Percentiles rank a stretch among this genome's conserved stretches.
phyloP scores from a whole-genome alignment of 345 rosid genomes.

The Hibiscus syriacus region DNA sequence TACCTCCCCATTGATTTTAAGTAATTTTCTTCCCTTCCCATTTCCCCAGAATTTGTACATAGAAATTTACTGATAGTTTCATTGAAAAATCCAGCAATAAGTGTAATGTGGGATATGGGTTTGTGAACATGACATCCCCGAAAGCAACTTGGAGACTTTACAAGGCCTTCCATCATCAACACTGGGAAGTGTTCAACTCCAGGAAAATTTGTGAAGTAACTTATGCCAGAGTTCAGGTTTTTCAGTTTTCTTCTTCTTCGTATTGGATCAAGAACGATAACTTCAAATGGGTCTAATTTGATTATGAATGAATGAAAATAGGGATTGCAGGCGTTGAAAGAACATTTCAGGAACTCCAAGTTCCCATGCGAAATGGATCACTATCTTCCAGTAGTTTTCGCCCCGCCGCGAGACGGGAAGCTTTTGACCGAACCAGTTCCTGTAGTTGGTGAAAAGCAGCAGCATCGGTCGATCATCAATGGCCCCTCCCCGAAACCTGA shows the following conservation, averaged over 20 bases:
- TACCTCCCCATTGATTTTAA: constrained; percentile 94
- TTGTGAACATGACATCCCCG: constrained; percentile 93
- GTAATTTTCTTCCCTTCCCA: constrained; percentile 33
- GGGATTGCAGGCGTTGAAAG: constrained; percentile 80
- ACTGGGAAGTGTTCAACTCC: constrained; percentile 72
- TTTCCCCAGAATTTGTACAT: not conserved
- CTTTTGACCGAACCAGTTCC: constrained; percentile 45
- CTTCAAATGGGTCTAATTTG: not conserved
- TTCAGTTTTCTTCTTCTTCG: not conserved
- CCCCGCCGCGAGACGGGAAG: constrained; percentile 80
- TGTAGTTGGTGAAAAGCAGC: constrained; percentile 26
- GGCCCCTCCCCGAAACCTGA: not conserved
- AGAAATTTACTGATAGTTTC: not conserved
- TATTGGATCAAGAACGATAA: not conserved
- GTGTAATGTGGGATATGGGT: constrained; percentile 96
- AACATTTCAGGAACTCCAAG: constrained; percentile 80
- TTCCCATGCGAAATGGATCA: constrained; percentile 58
- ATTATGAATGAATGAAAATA: constrained; percentile 10
- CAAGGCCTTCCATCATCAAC: constrained; percentile 71
- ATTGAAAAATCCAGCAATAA: constrained; percentile 44
- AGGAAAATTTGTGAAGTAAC: constrained; percentile 86
- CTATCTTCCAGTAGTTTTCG: constrained; percentile 71
- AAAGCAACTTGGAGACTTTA: constrained; percentile 65
- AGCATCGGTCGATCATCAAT: too few species aligned
- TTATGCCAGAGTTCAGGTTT: constrained; percentile 87